phyloP scores from a whole-genome alignment of 2,329 filamentous ascomycete species.

The Talaromyces sp. region DNA sequence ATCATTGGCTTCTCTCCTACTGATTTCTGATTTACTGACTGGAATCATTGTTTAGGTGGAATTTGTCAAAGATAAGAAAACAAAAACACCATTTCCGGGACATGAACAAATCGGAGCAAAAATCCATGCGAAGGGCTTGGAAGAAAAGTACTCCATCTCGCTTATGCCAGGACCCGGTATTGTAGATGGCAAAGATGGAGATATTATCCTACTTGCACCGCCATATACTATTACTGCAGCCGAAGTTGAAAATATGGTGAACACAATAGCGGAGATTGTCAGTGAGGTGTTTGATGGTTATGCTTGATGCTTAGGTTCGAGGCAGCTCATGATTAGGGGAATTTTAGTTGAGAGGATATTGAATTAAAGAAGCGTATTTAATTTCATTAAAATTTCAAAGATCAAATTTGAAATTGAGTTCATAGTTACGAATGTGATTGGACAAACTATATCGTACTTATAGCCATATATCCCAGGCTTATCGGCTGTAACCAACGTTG shows the following conservation, averaged over 20 bases:
- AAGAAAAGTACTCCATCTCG: slow-evolving; percentile 57
- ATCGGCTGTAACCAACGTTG: not conserved
- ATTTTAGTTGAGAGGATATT: not conserved
- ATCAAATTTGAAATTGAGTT: not conserved
- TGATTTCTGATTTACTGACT: not conserved
- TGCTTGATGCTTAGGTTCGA: not conserved
- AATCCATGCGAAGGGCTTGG: slow-evolving; percentile 8
- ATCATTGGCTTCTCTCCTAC: not conserved
- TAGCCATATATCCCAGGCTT: not conserved
- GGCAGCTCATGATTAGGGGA: not conserved
- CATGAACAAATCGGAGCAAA: not conserved
- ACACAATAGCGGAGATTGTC: not conserved
- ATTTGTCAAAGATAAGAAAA: not conserved
- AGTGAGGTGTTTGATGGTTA: not conserved
- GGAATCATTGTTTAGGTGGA: not conserved
- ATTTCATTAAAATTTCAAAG: not conserved
- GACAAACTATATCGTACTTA: not conserved
- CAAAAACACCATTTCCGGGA: not conserved
- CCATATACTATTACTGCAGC: slow-evolving; percentile 15
- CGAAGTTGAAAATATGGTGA: not conserved
- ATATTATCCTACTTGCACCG: slow-evolving; percentile 42
- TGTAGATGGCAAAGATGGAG: slow-evolving; percentile 56
- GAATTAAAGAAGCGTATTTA: not conserved
- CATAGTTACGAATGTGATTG: not conserved
- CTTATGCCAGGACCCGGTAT: slow-evolving; percentile 56